These are phyloP conservation scores for Boletus rex-veris DNA, from an alignment of 768 basidiomycete genomes.

Conservation along the genomic window DNA sequence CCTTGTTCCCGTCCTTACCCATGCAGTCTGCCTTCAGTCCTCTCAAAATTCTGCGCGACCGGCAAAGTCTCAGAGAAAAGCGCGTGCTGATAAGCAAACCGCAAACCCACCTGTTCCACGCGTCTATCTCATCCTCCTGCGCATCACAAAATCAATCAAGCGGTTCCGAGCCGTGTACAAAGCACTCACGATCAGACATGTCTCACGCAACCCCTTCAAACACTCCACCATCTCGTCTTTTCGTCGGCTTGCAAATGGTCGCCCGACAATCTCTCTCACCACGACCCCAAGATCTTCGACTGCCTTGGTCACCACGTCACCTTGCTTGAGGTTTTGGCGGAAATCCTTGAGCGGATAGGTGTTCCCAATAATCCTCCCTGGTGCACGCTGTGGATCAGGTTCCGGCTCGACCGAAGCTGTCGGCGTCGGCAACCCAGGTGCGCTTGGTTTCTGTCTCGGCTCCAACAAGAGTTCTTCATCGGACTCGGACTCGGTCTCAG, in stretches of 20 bases:
- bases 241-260: constrained; percentile 69
- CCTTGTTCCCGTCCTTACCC: constrained; percentile 53
- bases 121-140: constrained; percentile 79
- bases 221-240: constrained; percentile 71
- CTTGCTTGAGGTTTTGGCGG: constrained; percentile 59
- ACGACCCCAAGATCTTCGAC: constrained; percentile 75
- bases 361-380: constrained; percentile 73
- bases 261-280: constrained; percentile 63
- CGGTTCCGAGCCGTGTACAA: background rate
- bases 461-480: constrained; percentile 32
- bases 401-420: constrained; percentile 45
- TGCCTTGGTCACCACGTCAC: constrained; percentile 82
- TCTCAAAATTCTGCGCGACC: constrained; percentile 50
- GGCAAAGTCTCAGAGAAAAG: background rate
- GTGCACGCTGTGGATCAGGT: constrained; percentile 51
- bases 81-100: background rate
- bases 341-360: constrained; percentile 78
- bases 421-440: constrained; percentile 47
- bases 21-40: constrained; percentile 57
- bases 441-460: constrained; percentile 9
- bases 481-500: constrained; percentile 54
- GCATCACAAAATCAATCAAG: background rate
- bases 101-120: constrained; percentile 69
- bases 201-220: constrained; percentile 61
- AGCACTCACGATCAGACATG: constrained; percentile 55